These are phyloP conservation scores for Saxophila tyrrhenica DNA, from an alignment of 495 filamentous ascomycete species.

Conservation along the genomic window DNA sequence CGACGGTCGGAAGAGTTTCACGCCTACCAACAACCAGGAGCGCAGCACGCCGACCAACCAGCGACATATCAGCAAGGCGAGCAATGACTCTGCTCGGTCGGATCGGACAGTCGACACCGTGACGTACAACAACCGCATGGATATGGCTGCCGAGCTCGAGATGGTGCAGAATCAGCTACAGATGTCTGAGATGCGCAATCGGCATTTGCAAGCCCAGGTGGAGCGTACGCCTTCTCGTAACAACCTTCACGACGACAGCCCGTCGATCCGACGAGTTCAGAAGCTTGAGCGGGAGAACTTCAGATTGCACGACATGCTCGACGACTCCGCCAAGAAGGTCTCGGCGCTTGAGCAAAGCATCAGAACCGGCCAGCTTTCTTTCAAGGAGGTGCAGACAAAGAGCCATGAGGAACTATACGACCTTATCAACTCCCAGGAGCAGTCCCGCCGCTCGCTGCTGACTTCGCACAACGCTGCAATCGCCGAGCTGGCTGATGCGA, in stretches of 20 bases:
- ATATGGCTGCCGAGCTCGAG: conserved; percentile 82
- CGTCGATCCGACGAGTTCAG: conserved; percentile 69
- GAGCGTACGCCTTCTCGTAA: conserved; percentile 52
- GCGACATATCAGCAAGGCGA: conserved; percentile 61
- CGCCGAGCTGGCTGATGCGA: conserved; percentile 72
- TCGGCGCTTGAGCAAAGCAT: conserved; percentile 81
- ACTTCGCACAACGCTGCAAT: conserved; percentile 77
- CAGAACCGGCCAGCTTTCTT: conserved; percentile 73
- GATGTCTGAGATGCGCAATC: conserved; percentile 90
- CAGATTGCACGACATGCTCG: conserved; percentile 85
- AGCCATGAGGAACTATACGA: conserved; percentile 94
- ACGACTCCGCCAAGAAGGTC: conserved; percentile 89
- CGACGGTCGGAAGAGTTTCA: conserved; percentile 49
- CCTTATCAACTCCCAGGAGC: conserved; percentile 85
- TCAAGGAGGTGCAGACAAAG: conserved; percentile 85
- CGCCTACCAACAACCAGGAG: conserved; percentile 24
- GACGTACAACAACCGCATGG: conserved; percentile 80
- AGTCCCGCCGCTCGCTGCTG: conserved; percentile 68
- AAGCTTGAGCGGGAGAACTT: conserved; percentile 89
- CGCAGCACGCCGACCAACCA: conserved; percentile 50
- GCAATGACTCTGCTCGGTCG: conserved; percentile 71
- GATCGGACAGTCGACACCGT: conserved; percentile 84
- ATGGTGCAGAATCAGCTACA: conserved; percentile 91
- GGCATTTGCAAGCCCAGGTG: conserved; percentile 82
- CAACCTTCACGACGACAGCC: conserved; percentile 63